Evolutionary conservation across 2,329 filamentous ascomycete species (phyloP), one percentile per base, ranked within the genome.

Genomic region (Pseudogymnoascus destructans): DNA sequence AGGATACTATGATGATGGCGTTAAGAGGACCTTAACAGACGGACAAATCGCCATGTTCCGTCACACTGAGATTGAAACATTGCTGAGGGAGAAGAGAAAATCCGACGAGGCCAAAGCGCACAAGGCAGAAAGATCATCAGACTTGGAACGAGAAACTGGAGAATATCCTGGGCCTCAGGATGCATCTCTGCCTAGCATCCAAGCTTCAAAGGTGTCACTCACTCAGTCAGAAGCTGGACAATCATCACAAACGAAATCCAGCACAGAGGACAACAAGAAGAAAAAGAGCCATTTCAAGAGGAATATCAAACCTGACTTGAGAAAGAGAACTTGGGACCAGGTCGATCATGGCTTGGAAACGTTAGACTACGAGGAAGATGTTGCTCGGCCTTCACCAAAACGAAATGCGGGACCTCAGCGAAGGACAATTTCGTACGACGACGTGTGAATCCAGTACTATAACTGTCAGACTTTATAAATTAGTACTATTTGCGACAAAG

Each of bases 31-130:
- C 15, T 76, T 97, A 65, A 96, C 91, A 8, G 88, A 96, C 67
- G 87, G 90, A 65, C 88, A 96, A 73, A 89, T 96, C 64, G 81
- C 82, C 57, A 92, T 95, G 61, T 96, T 96, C 69, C 80, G 91
- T 61, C 89, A 95, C 68, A 92, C 87, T 1, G 92, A 97, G 70
- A 79, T 95, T 19, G 84, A 93, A 67, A 73, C 80, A 10, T 74
- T 95, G 36, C 74, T 87, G 23, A 80, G 81, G 61, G 74, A 77
- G 60, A 69, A 74, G 70, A 59, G 70, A 63, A 63, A 68, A 64
- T 62, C 58, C 40, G 42, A 64, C 55, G 63, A 64, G 60, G 61
- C 62, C 4, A 63, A 55, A 30, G 35, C 19, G 2, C 25, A 52
- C 10, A 52, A 52, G 15, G 46, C 25, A 30, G 46, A 52, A 15